phyloP scores from a whole-genome alignment of 2,329 filamentous ascomycete species.

The Colletotrichum sp. region DNA sequence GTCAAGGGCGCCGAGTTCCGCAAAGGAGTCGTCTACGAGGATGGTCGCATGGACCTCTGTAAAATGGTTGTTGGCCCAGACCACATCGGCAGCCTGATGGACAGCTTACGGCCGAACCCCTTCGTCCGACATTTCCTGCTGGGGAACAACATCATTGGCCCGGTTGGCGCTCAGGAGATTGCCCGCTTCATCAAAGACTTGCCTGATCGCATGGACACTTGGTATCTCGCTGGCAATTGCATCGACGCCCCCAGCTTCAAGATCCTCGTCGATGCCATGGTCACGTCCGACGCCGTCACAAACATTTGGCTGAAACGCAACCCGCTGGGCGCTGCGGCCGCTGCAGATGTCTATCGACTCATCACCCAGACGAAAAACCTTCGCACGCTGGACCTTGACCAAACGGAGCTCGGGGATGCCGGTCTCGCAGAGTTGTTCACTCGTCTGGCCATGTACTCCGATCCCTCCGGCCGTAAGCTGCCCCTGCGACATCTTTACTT shows the following conservation, averaged over 20 bases:
- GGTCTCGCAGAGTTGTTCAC: slow-evolving; percentile 50
- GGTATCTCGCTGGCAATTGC: slow-evolving; percentile 61
- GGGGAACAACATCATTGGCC: slow-evolving; percentile 60
- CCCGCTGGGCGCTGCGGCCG: slow-evolving; percentile 46
- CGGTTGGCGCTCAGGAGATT: slow-evolving; percentile 49
- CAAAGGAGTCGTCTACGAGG: slow-evolving; percentile 51
- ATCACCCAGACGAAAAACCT: slow-evolving; percentile 46
- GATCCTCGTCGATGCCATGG: slow-evolving; percentile 48
- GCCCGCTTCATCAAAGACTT: slow-evolving; percentile 48
- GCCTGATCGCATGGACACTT: slow-evolving; percentile 55
- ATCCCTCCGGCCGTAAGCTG: slow-evolving; percentile 28
- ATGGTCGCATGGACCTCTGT: slow-evolving; percentile 59
- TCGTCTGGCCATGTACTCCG: slow-evolving; percentile 34
- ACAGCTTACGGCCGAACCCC: slow-evolving; percentile 49
- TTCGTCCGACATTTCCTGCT: slow-evolving; percentile 57
- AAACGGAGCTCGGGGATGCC: slow-evolving; percentile 53
- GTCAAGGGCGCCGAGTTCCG: slow-evolving; percentile 39
- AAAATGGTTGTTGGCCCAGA: slow-evolving; percentile 59
- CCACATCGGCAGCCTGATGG: slow-evolving; percentile 54
- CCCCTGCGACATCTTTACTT: slow-evolving; percentile 41
- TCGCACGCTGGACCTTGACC: slow-evolving; percentile 57
- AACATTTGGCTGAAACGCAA: slow-evolving; percentile 62
- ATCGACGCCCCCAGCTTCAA: slow-evolving; percentile 48
- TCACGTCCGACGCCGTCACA: slow-evolving; percentile 46
- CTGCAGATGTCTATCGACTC: slow-evolving; percentile 45